Evolutionary conservation across 2,329 filamentous ascomycete genomes (phyloP), one percentile per base, ranked within the genome.

Genomic region (Ceratocystis variospora): DNA sequence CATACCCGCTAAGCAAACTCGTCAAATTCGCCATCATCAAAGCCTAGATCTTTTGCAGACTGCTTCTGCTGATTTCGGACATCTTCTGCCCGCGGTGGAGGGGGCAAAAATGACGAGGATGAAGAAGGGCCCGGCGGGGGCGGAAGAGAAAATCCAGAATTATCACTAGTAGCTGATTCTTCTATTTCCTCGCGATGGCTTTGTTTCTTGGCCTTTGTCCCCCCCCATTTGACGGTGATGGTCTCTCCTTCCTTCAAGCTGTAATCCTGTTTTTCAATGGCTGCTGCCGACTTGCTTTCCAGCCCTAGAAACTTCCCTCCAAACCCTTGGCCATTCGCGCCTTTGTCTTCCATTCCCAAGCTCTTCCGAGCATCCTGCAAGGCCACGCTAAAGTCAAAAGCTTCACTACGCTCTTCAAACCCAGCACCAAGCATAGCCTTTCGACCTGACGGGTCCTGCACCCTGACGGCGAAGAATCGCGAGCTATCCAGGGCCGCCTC

Each of bases 191-290:
- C 59, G 62, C 67, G 70, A 68, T 66, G 33, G 41, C 5, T 70
- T 69, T 76, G 73, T 70, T 73, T 76, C 66, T 72, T 73, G 71
- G 73, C 79, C 70, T 83, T 79, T 70, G 80, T 5, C 5, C 28
- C 75, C 17, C 79, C 80, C 68, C 82, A 79, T 70, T 79, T 79
- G 62, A 75, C 75, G 45, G 87, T 90, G 71, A 96, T 95, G 19
- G 88, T 96, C 80, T 96, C 87, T 10, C 90, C 90, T 68, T 92
- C 90, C 75, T 96, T 96, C 69, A 96, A 75, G 72, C 88, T 92
- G 73, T 90, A 91, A 72, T 96, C 90, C 70, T 82, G 83, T 76
- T 85, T 87, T 72, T 83, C 82, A 6, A 61, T 63, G 12, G 76
- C 75, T 59, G 75, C 72, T 5, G 68, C 66, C 66, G 75, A 74